Conservation (phyloP, 2,329 filamentous ascomycete species). For the Fusarium sp. region DNA sequence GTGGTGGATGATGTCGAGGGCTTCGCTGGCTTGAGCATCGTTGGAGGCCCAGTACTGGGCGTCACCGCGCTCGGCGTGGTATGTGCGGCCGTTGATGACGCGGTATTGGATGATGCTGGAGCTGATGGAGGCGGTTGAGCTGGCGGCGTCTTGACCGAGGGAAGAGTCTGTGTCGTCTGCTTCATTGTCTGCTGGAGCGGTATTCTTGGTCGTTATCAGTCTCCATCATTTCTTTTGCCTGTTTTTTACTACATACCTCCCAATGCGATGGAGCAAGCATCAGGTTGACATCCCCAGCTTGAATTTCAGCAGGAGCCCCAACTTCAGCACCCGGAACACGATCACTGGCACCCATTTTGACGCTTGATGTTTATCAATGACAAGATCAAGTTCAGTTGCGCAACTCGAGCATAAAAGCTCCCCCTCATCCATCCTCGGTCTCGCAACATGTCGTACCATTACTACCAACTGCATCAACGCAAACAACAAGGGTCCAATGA, state of each 20-base stretch:
- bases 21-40: constrained; percentile 30
- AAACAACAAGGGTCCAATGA: neutral
- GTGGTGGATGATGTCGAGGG: constrained; percentile 31
- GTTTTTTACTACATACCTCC: constrained; percentile 15
- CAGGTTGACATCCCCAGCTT: neutral
- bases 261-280: constrained; percentile 34
- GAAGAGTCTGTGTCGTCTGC: constrained; percentile 23
- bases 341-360: constrained; percentile 11
- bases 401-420: neutral
- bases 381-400: neutral
- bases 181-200: neutral
- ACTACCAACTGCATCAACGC: neutral
- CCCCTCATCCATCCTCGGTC: neutral
- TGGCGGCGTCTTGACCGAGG: constrained; percentile 17
- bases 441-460: neutral
- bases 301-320: neutral
- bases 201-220: constrained; percentile 8
- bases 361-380: neutral
- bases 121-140: constrained; percentile 29
- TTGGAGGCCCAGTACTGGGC: constrained; percentile 35
- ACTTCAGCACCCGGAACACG: neutral
- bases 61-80: constrained; percentile 33
- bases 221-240: neutral
- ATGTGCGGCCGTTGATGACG: constrained; percentile 34
- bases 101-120: constrained; percentile 34